A percentile compares a stretch with the other conserved stretches of the same genome.
phyloP scores from a whole-genome alignment of 1,284 basidiomycete species.

The Cryptococcus sp. region DNA sequence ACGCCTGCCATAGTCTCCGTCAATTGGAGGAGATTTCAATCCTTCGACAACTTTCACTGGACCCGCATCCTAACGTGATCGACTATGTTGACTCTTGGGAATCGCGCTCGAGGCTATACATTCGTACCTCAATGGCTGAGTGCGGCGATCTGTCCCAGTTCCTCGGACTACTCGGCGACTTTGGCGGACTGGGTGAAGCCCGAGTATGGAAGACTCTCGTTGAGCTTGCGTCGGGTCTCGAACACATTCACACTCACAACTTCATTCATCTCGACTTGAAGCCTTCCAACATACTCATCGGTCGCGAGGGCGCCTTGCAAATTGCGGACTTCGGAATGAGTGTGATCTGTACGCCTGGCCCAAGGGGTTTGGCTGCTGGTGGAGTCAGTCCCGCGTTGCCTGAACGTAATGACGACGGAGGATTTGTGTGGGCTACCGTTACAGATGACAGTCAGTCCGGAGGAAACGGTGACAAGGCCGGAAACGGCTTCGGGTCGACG shows the following conservation, averaged over 20 bases:
- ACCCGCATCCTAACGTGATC: slow-evolving; percentile 73
- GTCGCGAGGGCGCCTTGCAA: slow-evolving; percentile 82
- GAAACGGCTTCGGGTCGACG: slow-evolving; percentile 1
- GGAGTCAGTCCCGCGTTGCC: slow-evolving; percentile 57
- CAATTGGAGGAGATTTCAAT: slow-evolving; percentile 93
- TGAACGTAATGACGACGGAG: slow-evolving; percentile 49
- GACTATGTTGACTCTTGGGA: slow-evolving; percentile 94
- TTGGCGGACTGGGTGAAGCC: slow-evolving; percentile 80
- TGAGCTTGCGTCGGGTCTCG: slow-evolving; percentile 76
- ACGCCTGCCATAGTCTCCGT: slow-evolving; percentile 63
- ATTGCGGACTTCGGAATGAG: slow-evolving; percentile 98
- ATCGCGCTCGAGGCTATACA: slow-evolving; percentile 80
- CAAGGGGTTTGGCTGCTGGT: slow-evolving; percentile 34
- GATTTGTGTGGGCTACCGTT: slow-evolving; percentile 32
- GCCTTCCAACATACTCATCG: slow-evolving; percentile 85
- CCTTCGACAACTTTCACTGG: slow-evolving; percentile 68
- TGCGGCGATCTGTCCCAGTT: slow-evolving; percentile 88
- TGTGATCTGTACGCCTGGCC: slow-evolving; percentile 47
- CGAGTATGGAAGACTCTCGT: slow-evolving; percentile 93
- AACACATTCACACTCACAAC: slow-evolving; percentile 80
- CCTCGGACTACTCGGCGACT: slow-evolving; percentile 85
- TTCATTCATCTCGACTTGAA: slow-evolving; percentile 92
- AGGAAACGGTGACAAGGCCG: slow-evolving; percentile 2
- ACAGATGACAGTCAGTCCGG: slow-evolving; percentile 42
- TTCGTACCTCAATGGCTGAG: slow-evolving; percentile 89